Evolutionary conservation across 805 yeast species (phyloP), one percentile per base, ranked within the genome.

Genomic region (Saccharomycopsis amapae): DNA sequence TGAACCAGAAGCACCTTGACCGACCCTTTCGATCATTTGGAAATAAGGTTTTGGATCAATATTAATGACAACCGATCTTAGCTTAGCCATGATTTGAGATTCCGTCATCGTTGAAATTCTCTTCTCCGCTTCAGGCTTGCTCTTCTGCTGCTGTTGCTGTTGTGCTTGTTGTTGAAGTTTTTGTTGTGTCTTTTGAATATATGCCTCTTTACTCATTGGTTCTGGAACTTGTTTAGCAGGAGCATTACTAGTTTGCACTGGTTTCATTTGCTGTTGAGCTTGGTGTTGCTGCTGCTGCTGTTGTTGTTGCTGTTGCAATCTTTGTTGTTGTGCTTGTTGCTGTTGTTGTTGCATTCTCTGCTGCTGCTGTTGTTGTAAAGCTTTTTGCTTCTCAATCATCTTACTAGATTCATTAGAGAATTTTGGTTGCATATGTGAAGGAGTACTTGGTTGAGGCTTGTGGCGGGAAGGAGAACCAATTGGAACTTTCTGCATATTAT

Each of bases 1-100:
- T 2, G 94, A 87, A 17, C 98, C 99, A 52, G 89, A 78, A 0
- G 99, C 99, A 58, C 99, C 99, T 66, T 93, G 97, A 15, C 99
- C 99, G 1, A 90, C 93, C 54, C 82, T 81, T 59, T 81, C 87
- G 50, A 85, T 72, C 64, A 83, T 79, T 57, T 77, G 77, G 66
- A 84, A 85, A 50, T 73, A 73, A 35, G 87, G 82, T 5, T 86
- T 72, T n/a, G 99, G 99, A 64, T 93, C 95, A 36, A 77, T 73
- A 56, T 75, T 78, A 53, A 81, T 78, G 7, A 93, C 96, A 26
- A 89, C 96, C 3, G 86, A 76, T 49, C 81, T 76, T 54, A 93
- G 69, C 57, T 83, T 85, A 33, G 83, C 79, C 73, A 90, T 75
- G 20, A 87, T 74, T 65, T 90, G 96, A 38, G 85, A 79, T 56